These are phyloP conservation scores for Fusarium armeniacum DNA, from an alignment of 2,329 filamentous ascomycete species.

Conservation along the genomic window DNA sequence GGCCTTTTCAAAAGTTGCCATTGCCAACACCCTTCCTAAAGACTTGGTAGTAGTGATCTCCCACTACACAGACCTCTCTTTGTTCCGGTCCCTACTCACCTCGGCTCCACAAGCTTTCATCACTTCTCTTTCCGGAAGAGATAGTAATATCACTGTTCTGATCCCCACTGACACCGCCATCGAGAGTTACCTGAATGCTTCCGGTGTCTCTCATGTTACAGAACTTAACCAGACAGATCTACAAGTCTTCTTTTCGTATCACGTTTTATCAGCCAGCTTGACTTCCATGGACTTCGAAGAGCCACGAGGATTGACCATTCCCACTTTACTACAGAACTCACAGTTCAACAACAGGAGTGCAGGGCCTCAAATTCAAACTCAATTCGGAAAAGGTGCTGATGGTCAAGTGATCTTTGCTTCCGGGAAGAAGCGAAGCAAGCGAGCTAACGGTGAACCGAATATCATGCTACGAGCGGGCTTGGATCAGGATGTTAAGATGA, in stretches of 20 bases:
- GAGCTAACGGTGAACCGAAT: neutral
- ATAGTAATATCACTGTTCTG: constrained; percentile 39
- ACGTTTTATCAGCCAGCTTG: constrained; percentile 26
- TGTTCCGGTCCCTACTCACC: constrained; percentile 30
- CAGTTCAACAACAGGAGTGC: constrained; percentile 44
- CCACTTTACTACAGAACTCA: constrained; percentile 23
- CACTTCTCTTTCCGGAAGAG: constrained; percentile 8
- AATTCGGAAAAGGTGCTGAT: constrained; percentile 27
- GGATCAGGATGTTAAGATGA: constrained; percentile 42
- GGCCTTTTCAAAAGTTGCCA: constrained; percentile 9
- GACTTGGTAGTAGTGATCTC: constrained; percentile 27
- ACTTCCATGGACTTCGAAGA: constrained; percentile 23
- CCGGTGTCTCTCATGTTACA: constrained; percentile 10
- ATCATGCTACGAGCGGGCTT: constrained; percentile 36
- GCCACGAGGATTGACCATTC: constrained; percentile 22
- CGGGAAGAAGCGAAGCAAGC: neutral
- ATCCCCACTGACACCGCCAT: constrained; percentile 43
- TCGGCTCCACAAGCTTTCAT: constrained; percentile 10
- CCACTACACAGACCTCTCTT: constrained; percentile 28
- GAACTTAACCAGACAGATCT: constrained; percentile 21
- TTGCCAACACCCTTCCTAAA: constrained; percentile 28
- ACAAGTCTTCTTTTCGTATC: constrained; percentile 41
- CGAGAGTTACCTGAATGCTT: constrained; percentile 24
- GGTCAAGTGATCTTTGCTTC: constrained; percentile 43
- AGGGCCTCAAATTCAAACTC: constrained; percentile 16